phyloP scores from a whole-genome alignment of 2,329 filamentous ascomycete species.

The Aspergillus caelatus region DNA sequence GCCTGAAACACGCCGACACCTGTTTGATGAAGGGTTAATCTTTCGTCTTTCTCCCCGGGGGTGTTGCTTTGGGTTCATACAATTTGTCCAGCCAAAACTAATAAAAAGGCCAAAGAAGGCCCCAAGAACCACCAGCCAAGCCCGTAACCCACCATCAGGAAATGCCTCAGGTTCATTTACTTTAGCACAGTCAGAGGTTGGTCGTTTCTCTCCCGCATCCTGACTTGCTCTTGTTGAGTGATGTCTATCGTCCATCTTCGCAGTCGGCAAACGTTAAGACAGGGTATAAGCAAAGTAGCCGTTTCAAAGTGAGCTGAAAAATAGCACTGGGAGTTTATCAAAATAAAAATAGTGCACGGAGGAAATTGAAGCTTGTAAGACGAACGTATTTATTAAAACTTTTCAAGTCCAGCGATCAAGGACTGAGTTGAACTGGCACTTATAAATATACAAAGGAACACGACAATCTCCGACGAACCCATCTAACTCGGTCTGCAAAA shows the following conservation, averaged over 20 bases:
- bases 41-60: not conserved
- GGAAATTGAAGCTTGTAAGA: not conserved
- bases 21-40: not conserved
- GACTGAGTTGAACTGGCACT: not conserved
- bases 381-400: too few species aligned
- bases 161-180: not conserved
- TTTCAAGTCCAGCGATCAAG: not conserved
- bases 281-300: not conserved
- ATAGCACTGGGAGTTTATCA: not conserved
- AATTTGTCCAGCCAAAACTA: constrained; percentile 51
- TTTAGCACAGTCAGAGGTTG: not conserved
- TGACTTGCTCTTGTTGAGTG: not conserved
- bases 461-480: not conserved
- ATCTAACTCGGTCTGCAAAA: not conserved
- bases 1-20: not conserved
- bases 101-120: constrained; percentile 47
- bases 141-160: constrained; percentile 26
- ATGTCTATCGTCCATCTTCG: not conserved
- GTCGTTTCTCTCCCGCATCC: not conserved
- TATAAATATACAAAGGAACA: not conserved
- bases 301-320: not conserved
- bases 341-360: not conserved
- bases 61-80: constrained; percentile 23
- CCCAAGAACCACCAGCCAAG: constrained; percentile 60
- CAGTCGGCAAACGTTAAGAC: not conserved